These are phyloP conservation scores for Schizochytrium sp. DNA, from an alignment of 108 stramenopile genomes.

Conservation along the genomic window DNA sequence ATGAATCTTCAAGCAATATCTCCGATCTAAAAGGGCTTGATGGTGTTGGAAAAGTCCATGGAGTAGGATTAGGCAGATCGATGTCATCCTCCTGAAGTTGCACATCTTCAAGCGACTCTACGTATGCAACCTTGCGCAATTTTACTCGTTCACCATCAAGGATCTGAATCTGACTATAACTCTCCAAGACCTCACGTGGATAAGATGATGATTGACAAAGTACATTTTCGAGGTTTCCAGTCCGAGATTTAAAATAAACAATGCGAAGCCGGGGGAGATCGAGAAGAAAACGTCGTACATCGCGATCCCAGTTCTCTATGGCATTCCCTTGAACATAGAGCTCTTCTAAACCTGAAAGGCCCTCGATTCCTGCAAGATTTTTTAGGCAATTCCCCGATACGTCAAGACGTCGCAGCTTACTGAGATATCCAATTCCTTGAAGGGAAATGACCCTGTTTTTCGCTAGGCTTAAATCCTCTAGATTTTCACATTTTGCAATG, in stretches of 20 bases:
- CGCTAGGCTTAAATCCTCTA: background rate
- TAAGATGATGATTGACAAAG: background rate
- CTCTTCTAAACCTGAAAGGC: background rate
- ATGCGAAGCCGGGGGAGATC: background rate
- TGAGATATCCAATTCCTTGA: background rate
- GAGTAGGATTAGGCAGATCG: background rate
- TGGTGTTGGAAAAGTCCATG: background rate
- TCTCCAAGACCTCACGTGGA: background rate
- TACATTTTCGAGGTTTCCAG: background rate
- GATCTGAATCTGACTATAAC: background rate
- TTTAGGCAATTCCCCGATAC: background rate
- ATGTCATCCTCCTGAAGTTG: background rate
- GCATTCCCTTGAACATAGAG: background rate
- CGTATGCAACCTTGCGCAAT: background rate
- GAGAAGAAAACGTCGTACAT: background rate
- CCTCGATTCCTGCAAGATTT: background rate
- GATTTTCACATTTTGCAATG: background rate
- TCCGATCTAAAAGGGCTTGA: background rate
- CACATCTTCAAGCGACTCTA: background rate
- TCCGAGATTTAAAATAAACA: background rate
- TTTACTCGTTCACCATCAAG: background rate
- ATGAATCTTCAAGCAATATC: background rate
- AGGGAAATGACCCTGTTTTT: background rate
- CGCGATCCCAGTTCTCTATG: conserved; percentile 6
- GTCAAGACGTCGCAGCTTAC: conserved; percentile 13